These are phyloP conservation scores for Blepharisma undulans DNA, from an alignment of 169 alveolate genomes.

Conservation along the genomic window DNA sequence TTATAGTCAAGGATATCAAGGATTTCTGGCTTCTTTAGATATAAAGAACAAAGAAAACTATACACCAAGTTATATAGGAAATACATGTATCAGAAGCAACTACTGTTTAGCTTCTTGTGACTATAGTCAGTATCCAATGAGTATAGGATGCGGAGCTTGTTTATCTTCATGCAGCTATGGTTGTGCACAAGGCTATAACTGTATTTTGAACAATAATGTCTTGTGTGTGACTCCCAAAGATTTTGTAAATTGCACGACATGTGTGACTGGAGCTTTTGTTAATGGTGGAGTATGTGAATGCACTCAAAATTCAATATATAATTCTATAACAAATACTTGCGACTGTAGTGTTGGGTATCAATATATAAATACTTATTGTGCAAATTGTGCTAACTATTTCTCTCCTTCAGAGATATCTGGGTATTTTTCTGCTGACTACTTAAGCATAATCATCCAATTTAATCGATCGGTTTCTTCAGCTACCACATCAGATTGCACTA, in stretches of 20 bases:
- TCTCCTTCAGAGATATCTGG: conserved; percentile 15
- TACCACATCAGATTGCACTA: no score
- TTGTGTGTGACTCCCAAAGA: neutral
- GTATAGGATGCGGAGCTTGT: no score
- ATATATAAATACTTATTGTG: neutral
- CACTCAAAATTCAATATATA: neutral
- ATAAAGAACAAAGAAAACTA: no score
- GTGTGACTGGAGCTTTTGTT: neutral
- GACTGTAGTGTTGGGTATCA: neutral
- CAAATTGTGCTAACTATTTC: neutral
- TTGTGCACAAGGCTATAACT: neutral
- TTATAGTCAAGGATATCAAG: no score
- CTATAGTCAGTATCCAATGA: no score
- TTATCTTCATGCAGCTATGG: neutral
- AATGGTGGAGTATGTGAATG: neutral
- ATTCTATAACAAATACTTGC: neutral
- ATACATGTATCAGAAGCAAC: no score
- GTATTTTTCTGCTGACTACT: conserved; percentile 1
- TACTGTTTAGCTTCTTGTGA: no score
- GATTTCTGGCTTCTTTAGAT: no score
- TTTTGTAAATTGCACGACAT: neutral
- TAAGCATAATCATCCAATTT: neutral
- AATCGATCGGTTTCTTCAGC: no score
- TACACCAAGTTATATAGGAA: no score
- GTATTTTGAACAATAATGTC: neutral